Evolutionary conservation across 768 basidiomycete genomes (phyloP).

Genomic region (Boletus vinaceobasis): DNA sequence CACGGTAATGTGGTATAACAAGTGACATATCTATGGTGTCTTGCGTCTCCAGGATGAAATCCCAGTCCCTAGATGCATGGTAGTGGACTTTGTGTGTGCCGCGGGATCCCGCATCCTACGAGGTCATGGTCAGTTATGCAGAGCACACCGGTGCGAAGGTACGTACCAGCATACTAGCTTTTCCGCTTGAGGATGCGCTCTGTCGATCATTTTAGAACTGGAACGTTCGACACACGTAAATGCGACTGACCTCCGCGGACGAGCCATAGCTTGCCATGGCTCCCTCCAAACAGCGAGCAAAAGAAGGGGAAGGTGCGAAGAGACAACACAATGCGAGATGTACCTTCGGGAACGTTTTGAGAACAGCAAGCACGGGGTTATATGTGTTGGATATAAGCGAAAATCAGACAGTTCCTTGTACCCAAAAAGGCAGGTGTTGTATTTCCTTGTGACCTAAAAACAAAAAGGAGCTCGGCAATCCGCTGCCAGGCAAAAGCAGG

Average conservation of each 20-base stretch:
- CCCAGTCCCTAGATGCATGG: slow-evolving; percentile 57
- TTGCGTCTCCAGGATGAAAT: slow-evolving; percentile 57
- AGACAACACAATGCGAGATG: neutral
- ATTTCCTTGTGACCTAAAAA: slow-evolving; percentile 18
- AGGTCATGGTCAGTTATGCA: slow-evolving; percentile 1
- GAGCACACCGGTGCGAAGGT: neutral
- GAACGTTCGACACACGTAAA: neutral
- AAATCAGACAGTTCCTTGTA: slow-evolving; percentile 19
- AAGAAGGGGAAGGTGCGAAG: neutral
- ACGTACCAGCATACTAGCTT: slow-evolving; percentile 13
- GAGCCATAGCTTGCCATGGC: slow-evolving; percentile 28
- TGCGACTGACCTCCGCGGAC: slow-evolving; percentile 26
- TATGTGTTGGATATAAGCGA: slow-evolving; percentile 10
- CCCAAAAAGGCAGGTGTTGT: slow-evolving; percentile 33
- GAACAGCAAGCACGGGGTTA: slow-evolving; percentile 9
- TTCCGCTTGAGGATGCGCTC: slow-evolving; percentile 25
- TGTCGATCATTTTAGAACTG: slow-evolving; percentile 13
- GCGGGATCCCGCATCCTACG: slow-evolving; percentile 30
- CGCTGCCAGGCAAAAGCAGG: neutral
- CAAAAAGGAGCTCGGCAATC: slow-evolving; percentile 25
- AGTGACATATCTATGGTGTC: slow-evolving; percentile 62
- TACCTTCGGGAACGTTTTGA: slow-evolving; percentile 6
- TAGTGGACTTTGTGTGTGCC: slow-evolving; percentile 69
- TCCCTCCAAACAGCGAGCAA: neutral
- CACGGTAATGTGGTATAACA: slow-evolving; percentile 75